Evolutionary conservation across 495 filamentous ascomycete genomes (phyloP).

Genomic region (Penicillium argentinense): DNA sequence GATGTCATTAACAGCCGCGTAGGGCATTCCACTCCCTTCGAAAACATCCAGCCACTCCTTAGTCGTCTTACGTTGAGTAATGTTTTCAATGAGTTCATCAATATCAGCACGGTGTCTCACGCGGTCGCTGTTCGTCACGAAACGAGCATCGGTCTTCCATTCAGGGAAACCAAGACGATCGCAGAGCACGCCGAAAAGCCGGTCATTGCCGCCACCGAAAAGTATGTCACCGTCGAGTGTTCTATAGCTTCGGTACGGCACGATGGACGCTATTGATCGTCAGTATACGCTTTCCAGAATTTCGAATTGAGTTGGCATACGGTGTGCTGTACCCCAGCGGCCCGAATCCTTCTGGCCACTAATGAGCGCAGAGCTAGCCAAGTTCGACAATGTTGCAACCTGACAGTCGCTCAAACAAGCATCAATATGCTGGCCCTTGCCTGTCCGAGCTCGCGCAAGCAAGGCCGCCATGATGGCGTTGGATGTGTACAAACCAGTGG

Average conservation of each 20-base stretch:
- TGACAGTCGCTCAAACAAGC: constrained; percentile 90
- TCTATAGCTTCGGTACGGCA: constrained; percentile 89
- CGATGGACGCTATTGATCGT: constrained; percentile 72
- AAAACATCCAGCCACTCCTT: constrained; percentile 86
- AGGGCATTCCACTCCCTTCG: constrained; percentile 89
- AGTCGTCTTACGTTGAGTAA: constrained; percentile 77
- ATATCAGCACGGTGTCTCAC: constrained; percentile 77
- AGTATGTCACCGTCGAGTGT: constrained; percentile 92
- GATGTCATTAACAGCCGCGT: constrained; percentile 92
- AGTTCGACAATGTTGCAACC: constrained; percentile 87
- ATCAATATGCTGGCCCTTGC: constrained; percentile 89
- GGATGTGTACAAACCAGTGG: constrained; percentile 94
- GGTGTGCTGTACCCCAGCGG: constrained; percentile 94
- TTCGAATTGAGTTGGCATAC: constrained; percentile 48
- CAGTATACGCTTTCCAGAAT: constrained; percentile 4
- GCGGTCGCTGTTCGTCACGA: constrained; percentile 74
- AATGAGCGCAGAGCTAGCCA: constrained; percentile 88
- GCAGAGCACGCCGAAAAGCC: constrained; percentile 83
- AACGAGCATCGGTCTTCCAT: constrained; percentile 76
- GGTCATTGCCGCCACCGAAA: constrained; percentile 91
- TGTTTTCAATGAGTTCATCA: constrained; percentile 71
- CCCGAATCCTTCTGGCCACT: constrained; percentile 85
- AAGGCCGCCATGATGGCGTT: constrained; percentile 96
- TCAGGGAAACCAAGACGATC: constrained; percentile 72
- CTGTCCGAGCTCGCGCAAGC: constrained; percentile 64